Conservation (phyloP, 768 basidiomycete species). For the Leccinum variicolor region DNA sequence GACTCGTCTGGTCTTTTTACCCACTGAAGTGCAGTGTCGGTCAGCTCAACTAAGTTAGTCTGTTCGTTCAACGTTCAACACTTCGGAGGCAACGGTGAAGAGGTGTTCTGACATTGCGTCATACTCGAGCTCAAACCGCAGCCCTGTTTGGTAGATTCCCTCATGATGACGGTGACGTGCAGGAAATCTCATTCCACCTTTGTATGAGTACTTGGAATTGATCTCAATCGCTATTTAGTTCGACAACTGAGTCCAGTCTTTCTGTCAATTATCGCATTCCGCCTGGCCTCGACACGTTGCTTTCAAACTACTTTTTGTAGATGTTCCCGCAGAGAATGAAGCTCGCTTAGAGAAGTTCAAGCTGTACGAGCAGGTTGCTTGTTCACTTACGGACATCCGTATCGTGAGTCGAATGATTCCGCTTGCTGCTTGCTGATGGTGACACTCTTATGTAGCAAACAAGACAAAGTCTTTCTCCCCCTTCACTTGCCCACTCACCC, state of each 20-base stretch:
- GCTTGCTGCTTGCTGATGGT: not conserved
- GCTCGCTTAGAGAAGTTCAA: not conserved
- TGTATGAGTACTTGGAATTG: too few relatives aligned
- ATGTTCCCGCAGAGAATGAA: not conserved
- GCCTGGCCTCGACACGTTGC: too few relatives aligned
- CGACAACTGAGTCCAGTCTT: too few relatives aligned
- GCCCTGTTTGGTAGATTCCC: too few relatives aligned
- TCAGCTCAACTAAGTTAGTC: slow-evolving; percentile 79
- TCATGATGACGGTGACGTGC: too few relatives aligned
- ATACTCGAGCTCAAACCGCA: too few relatives aligned
- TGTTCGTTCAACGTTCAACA: slow-evolving; percentile 52
- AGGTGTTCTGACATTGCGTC: slow-evolving; percentile 25
- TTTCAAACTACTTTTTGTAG: too few relatives aligned
- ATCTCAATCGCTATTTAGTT: too few relatives aligned
- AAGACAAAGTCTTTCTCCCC: not conserved
- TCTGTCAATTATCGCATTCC: too few relatives aligned
- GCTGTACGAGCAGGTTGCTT: not conserved
- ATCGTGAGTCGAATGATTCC: not conserved
- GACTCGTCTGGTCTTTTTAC: too few relatives aligned
- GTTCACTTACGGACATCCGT: not conserved
- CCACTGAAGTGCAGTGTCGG: slow-evolving; percentile 71
- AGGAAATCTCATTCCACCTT: too few relatives aligned
- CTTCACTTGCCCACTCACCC: not conserved
- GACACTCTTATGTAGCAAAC: not conserved
- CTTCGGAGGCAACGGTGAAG: too few relatives aligned